These are phyloP conservation scores for Styphnolobium japonicum DNA, from an alignment of 306 rosid species.

Conservation along the genomic window DNA sequence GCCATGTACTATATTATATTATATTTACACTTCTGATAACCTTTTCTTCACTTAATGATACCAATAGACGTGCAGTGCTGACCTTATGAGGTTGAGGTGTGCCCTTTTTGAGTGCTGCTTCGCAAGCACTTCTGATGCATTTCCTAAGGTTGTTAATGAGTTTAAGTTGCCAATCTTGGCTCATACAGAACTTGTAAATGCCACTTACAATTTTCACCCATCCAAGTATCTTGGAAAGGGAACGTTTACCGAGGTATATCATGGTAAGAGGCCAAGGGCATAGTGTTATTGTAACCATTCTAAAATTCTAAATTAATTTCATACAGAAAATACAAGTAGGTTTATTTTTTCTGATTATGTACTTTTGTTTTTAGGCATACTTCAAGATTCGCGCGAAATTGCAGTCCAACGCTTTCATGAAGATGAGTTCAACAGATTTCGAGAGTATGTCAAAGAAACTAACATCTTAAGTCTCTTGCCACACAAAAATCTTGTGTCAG, in stretches of 20 bases:
- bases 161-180: not conserved
- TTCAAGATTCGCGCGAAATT: not conserved
- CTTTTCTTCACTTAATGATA: not conserved
- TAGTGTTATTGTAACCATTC: not conserved
- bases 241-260: not conserved
- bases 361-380: not conserved
- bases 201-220: constrained; percentile 19
- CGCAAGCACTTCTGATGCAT: not conserved
- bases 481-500: not conserved
- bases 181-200: constrained; percentile 2
- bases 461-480: not conserved
- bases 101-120: not conserved
- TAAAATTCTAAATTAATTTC: not conserved
- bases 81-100: not conserved
- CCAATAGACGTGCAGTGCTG: not conserved
- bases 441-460: not conserved
- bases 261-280: not conserved
- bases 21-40: not conserved
- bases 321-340: not conserved
- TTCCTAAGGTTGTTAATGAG: not conserved
- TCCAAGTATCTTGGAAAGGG: not conserved
- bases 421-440: not conserved
- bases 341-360: not conserved
- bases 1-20: not conserved
- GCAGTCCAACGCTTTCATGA: not conserved